Conservation (phyloP, 139 green algal genomes). For the Coccomyxa sp. region DNA sequence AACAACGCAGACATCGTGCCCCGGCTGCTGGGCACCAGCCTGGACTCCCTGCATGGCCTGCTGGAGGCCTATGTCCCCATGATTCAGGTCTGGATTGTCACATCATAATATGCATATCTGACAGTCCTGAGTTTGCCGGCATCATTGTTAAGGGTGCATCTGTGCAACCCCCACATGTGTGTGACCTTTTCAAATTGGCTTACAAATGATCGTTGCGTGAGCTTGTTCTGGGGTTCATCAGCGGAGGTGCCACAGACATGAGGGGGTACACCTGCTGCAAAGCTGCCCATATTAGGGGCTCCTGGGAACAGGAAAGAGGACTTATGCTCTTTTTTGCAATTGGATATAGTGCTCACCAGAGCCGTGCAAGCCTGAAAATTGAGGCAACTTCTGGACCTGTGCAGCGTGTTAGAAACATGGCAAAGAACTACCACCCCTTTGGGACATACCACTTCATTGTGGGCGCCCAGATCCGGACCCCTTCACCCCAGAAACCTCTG, state of each 20-base stretch:
- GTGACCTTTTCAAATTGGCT: too few species aligned
- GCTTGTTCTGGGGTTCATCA: neutral
- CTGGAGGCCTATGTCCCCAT: constrained; percentile 14
- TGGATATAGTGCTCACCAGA: neutral
- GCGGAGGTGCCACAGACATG: too few species aligned
- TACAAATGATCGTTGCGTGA: too few species aligned
- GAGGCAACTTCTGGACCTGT: neutral
- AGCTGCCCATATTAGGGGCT: neutral
- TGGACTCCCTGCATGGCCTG: constrained; percentile 12
- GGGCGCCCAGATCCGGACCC: constrained; percentile 7
- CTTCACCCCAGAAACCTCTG: neutral
- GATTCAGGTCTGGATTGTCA: constrained; percentile 5
- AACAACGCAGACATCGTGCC: constrained; percentile 26
- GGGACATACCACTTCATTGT: constrained; percentile 25
- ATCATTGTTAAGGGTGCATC: too few species aligned
- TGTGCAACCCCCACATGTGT: too few species aligned
- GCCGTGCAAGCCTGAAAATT: neutral
- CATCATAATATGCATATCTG: too few species aligned
- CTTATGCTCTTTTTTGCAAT: neutral
- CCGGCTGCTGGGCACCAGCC: constrained; percentile 19
- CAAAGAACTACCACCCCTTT: constrained; percentile 20
- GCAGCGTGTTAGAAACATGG: constrained; percentile 8
- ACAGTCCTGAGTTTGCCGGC: too few species aligned
- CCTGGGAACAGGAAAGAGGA: neutral
- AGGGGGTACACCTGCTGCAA: too few species aligned